Conservation (phyloP, 306 rosid species). For the Casuarina glauca region DNA sequence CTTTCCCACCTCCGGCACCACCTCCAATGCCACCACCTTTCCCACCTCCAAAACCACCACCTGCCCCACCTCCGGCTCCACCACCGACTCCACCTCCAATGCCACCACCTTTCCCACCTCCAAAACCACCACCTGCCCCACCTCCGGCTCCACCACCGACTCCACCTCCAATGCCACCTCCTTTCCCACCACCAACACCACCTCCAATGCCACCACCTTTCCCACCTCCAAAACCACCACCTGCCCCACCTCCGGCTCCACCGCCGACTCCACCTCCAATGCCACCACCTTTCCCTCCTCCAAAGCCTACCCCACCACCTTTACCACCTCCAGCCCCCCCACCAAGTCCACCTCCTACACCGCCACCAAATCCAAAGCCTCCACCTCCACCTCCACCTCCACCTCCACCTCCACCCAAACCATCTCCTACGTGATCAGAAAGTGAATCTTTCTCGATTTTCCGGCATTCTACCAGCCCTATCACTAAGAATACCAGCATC, state of each 20-base stretch:
- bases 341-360: conserved; percentile 11
- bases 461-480: conserved; percentile 50
- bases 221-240: conserved; percentile 7
- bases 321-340: conserved; percentile 13
- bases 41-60: conserved; percentile 7
- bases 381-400: conserved; percentile 8
- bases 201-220: conserved; percentile 14
- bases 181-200: conserved; percentile 19
- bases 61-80: conserved; percentile 2
- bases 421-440: not conserved
- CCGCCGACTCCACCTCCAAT: conserved; percentile 26
- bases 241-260: conserved; percentile 2
- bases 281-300: conserved; percentile 26
- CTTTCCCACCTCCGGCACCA: conserved; percentile 20
- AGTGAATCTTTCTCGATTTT: conserved; percentile 32
- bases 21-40: conserved; percentile 14
- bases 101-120: conserved; percentile 26
- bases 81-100: conserved; percentile 25
- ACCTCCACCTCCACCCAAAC: conserved; percentile 22
- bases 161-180: conserved; percentile 43
- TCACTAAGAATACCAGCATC: conserved; percentile 38
- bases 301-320: not conserved
- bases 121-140: not conserved
- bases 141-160: conserved; percentile 15
- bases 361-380: not conserved